These are phyloP conservation scores for Gracilariopsis chorda DNA, from an alignment of 23 red algal genomes.

Conservation along the genomic window DNA sequence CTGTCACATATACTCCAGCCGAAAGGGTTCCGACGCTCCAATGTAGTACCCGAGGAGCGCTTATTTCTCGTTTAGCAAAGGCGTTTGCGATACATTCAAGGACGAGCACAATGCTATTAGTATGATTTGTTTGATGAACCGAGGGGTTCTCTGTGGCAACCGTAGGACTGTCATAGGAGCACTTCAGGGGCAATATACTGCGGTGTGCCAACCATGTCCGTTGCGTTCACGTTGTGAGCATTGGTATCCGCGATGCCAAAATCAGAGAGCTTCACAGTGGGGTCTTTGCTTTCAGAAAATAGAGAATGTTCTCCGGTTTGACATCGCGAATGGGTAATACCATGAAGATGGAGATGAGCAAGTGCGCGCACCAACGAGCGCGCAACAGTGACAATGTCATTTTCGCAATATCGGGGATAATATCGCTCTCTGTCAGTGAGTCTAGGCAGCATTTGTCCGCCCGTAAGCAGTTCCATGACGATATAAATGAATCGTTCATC, in stretches of 20 bases:
- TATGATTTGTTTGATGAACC: too few species aligned
- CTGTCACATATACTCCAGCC: too few species aligned
- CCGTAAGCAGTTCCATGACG: conserved; percentile 67
- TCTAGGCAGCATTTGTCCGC: conserved; percentile 64
- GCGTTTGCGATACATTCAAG: too few species aligned
- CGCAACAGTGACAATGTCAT: conserved; percentile 63
- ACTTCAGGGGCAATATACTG: conserved; percentile 92
- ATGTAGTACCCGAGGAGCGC: too few species aligned
- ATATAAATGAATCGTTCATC: conserved; percentile 83
- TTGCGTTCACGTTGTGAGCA: background rate
- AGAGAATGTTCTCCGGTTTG: conserved; percentile 85
- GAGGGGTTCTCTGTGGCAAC: conserved; percentile 72
- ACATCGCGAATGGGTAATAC: conserved; percentile 79
- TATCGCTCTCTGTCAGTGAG: conserved; percentile 47
- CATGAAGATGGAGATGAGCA: conserved; percentile 52
- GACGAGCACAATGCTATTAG: conserved; percentile 78
- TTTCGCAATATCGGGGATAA: conserved; percentile 80
- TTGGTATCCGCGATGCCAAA: conserved; percentile 74
- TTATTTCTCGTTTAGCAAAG: too few species aligned
- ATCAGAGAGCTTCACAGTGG: conserved; percentile 76
- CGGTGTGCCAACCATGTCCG: conserved; percentile 77
- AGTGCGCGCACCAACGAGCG: conserved; percentile 56
- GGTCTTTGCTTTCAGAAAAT: conserved; percentile 38
- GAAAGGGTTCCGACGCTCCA: too few species aligned
- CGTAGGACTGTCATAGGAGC: conserved; percentile 68